These are phyloP conservation scores for Wallacemonas sp. DNA, from an alignment of 208 protist species.

Conservation along the genomic window DNA sequence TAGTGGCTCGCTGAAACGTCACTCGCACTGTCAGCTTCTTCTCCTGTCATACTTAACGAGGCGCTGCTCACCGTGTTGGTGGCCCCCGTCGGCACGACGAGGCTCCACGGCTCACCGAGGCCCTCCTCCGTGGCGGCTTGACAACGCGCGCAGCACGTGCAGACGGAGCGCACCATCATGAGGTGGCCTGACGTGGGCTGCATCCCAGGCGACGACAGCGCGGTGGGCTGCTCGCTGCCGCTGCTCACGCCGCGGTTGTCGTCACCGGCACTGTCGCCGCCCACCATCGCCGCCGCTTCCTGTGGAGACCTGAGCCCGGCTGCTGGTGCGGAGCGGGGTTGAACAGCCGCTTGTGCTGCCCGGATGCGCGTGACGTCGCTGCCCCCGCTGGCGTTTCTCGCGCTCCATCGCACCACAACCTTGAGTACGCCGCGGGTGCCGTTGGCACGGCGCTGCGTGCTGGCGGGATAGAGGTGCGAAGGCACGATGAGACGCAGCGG, in stretches of 20 bases:
- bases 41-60: no score
- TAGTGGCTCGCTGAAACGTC: no score
- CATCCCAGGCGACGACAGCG: not conserved
- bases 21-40: no score
- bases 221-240: not conserved
- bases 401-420: conserved; percentile 1
- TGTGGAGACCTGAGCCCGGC: no score
- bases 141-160: conserved; percentile 6
- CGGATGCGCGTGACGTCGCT: conserved; percentile 5
- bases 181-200: not conserved
- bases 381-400: not conserved
- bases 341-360: not conserved
- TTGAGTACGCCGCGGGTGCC: not conserved
- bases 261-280: not conserved
- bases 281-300: not conserved
- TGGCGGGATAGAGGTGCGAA: not conserved
- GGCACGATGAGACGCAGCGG: not conserved
- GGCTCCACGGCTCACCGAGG: not conserved
- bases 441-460: not conserved
- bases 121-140: not conserved
- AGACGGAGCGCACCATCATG: not conserved
- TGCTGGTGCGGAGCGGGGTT: not conserved
- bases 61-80: no score
- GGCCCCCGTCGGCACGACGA: not conserved
- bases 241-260: not conserved